Percentiles rank a stretch among this genome's conserved stretches.
Conservation (phyloP, 116 monocot species). For the Phalaenopsis hybrid region DNA sequence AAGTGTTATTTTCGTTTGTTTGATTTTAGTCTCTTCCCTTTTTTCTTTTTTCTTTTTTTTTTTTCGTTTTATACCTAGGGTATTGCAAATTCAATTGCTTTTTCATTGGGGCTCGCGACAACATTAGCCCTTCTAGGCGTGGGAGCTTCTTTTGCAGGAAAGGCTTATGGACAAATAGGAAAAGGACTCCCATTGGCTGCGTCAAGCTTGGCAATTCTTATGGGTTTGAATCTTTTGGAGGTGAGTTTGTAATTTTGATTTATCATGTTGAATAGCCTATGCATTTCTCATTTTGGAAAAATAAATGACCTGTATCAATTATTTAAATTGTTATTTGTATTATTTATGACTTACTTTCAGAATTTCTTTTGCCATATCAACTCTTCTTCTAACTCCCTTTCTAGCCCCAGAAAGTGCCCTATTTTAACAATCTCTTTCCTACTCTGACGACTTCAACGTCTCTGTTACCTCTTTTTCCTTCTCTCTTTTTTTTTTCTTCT, state of each 20-base stretch:
- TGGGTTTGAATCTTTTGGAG: slow-evolving; percentile 94
- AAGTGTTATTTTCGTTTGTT: neutral
- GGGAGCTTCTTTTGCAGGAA: slow-evolving; percentile 96
- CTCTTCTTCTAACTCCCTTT: no score
- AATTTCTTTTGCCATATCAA: no score
- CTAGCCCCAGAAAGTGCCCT: no score
- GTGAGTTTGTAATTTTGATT: slow-evolving; percentile 28
- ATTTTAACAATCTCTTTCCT: no score
- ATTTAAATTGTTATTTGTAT: neutral
- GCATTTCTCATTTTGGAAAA: neutral
- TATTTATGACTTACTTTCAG: neutral
- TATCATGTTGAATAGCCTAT: neutral
- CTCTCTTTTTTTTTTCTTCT: no score
- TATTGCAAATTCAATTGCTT: slow-evolving; percentile 76
- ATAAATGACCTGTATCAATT: neutral
- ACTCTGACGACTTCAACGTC: no score
- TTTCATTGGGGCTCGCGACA: slow-evolving; percentile 91
- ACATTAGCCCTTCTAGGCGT: slow-evolving; percentile 87
- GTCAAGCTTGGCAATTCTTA: slow-evolving; percentile 75
- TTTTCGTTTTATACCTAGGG: slow-evolving; percentile 23
- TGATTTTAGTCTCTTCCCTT: neutral
- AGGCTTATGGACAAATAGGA: slow-evolving; percentile 96
- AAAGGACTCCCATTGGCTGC: slow-evolving; percentile 91
- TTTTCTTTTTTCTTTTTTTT: no score
- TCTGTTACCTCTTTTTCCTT: no score